Conservation (phyloP, 176 grass and related monocot species). For the Bromus sterilis region DNA sequence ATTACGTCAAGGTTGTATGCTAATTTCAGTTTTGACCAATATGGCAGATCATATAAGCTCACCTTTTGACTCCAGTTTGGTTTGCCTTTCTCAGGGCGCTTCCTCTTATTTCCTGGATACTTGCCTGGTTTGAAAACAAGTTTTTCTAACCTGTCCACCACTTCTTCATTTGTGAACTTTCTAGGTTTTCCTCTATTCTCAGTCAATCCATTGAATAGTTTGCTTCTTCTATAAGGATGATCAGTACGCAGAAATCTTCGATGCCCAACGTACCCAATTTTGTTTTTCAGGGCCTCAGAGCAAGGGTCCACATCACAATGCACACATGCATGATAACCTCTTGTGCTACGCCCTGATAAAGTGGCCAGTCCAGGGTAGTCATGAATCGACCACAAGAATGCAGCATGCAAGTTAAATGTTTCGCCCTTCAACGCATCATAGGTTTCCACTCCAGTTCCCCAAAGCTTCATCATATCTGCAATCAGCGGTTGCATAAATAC, state of each 20-base stretch:
- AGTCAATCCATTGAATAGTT: neutral
- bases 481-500: no score
- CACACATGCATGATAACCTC: neutral
- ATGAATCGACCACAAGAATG: neutral
- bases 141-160: neutral
- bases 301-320: neutral
- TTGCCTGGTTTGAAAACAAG: neutral
- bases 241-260: neutral
- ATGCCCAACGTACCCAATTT: neutral
- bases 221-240: neutral
- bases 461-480: no score
- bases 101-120: neutral
- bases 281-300: neutral
- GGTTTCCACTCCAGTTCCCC: no score
- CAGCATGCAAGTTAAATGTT: neutral
- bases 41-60: constrained; percentile 18
- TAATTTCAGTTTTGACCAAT: constrained; percentile 6
- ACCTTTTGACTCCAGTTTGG: constrained; percentile 12
- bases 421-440: neutral
- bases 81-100: neutral
- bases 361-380: no score
- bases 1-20: constrained; percentile 25
- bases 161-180: neutral
- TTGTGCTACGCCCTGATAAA: neutral
- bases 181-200: neutral